Evolutionary conservation across 1,139 yeast genomes (phyloP).

Genomic region (Casaregolazyma lundiana): DNA sequence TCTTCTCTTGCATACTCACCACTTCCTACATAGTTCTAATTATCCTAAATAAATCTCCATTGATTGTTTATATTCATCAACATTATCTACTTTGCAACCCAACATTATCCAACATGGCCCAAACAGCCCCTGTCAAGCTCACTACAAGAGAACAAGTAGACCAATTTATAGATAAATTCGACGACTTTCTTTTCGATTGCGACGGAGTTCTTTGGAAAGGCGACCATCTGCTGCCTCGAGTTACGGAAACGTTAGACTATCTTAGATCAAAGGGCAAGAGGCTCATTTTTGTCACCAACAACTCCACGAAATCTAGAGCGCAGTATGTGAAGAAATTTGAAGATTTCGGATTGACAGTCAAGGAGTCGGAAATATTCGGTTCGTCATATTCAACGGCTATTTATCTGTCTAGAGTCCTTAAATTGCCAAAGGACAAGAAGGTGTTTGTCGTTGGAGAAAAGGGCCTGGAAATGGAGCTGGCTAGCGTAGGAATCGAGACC

Average conservation of each 20-base stretch:
- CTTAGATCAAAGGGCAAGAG: constrained; percentile 55
- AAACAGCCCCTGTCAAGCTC: constrained; percentile 34
- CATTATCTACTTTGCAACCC: background rate
- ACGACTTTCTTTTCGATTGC: constrained; percentile 85
- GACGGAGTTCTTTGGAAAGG: constrained; percentile 94
- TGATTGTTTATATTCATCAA: background rate
- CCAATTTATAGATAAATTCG: constrained; percentile 57
- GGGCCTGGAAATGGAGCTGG: constrained; percentile 74
- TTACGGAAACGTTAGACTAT: constrained; percentile 58
- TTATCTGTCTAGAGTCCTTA: constrained; percentile 69
- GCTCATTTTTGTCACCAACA: constrained; percentile 86
- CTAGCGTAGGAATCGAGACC: constrained; percentile 59
- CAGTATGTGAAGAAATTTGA: constrained; percentile 74
- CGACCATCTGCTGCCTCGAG: constrained; percentile 63
- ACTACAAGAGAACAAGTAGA: constrained; percentile 45
- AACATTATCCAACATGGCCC: background rate
- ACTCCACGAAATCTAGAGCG: constrained; percentile 81
- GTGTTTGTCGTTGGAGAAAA: constrained; percentile 82
- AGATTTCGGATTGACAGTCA: constrained; percentile 63
- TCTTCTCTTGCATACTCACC: background rate
- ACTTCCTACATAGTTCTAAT: background rate
- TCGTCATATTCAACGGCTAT: constrained; percentile 90
- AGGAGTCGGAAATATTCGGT: constrained; percentile 77
- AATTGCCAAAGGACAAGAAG: constrained; percentile 67
- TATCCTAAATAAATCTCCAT: background rate